Evolutionary conservation across 257 asterid genomes (phyloP), one percentile per base, ranked within the genome.

Genomic region (Solanum sejunctum): DNA sequence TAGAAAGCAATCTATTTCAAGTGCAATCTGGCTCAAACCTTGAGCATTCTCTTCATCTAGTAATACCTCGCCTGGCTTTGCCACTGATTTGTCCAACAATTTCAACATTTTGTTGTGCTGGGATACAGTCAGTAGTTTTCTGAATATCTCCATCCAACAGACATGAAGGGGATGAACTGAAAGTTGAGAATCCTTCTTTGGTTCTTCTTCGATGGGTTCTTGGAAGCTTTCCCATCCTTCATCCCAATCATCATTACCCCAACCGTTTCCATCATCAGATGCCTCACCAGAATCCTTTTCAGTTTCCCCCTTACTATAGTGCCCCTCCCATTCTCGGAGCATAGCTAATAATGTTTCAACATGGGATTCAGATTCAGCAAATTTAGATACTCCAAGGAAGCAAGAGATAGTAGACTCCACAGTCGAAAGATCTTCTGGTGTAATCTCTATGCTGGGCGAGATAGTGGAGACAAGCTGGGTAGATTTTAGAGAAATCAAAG

Each of bases 151-250:
- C 87, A 77, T 66, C 98, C 98, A 97, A 88, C 98, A 97, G 56
- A 73, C 82, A 88, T 97, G 98, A 60, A 97, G 89, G 81, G 97
- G 97, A 89, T 97, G 98, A 39, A 91, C 78, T 0, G 91, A 87
- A 80, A 84, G 80, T 84, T 63, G 58, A 21, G 47, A 54, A 26
- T 51, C 83, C 71, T 89, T 89, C 80, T 89, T 87, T 7, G 86
- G 54, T 85, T 91, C 98, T 84, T 89, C 90, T 89, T 91, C 92
- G 20, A 45, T 82, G 8, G 94, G 79, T 89, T 95, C 99, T 83
- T 87, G 97, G 86, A 97, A 97, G 92, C 91, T 93, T 88, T 97
- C 99, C 99, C 99, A 97, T 58, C 98, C 99, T 84, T 95, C 95
- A 79, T 97, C 98, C 99, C 99, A 97, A 79, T 92, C 98, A 80